phyloP scores from a whole-genome alignment of 495 filamentous ascomycete genomes.

The Penicillium flavigenum region DNA sequence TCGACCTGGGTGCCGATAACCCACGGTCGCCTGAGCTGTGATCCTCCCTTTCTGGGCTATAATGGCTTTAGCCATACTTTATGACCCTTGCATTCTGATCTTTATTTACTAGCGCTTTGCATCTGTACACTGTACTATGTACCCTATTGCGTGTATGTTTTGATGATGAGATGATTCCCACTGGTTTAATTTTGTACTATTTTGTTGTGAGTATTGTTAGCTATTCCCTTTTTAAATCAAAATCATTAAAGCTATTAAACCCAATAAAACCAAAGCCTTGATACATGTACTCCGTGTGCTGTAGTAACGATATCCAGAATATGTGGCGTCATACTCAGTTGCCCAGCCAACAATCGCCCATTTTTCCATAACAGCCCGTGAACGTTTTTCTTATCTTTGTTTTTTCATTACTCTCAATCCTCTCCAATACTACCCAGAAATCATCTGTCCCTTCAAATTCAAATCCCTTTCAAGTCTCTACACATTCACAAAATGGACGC shows the following conservation, averaged over 20 bases:
- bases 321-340: slow-evolving; percentile 29
- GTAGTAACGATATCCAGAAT: background rate
- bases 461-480: slow-evolving; percentile 2
- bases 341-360: slow-evolving; percentile 47
- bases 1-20: background rate
- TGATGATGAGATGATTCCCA: slow-evolving; percentile 18
- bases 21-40: slow-evolving; percentile 4
- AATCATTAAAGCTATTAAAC: background rate
- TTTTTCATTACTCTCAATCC: slow-evolving; percentile 7
- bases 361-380: slow-evolving; percentile 29
- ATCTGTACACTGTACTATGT: slow-evolving; percentile 12
- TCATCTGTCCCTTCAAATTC: background rate
- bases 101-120: slow-evolving; percentile 4
- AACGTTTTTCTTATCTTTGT: slow-evolving; percentile 33
- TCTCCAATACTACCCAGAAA: background rate
- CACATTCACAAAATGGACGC: slow-evolving; percentile 33
- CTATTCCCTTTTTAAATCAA: background rate
- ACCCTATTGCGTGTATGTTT: slow-evolving; percentile 11
- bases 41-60: background rate
- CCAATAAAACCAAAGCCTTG: background rate
- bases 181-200: background rate
- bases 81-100: background rate
- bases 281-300: background rate
- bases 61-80: background rate
- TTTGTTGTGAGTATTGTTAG: background rate